A percentile compares a stretch with the other conserved stretches of the same genome.
Evolutionary conservation across 2,329 filamentous ascomycete species (phyloP).

Genomic region (Cladobotryum protrusum): DNA sequence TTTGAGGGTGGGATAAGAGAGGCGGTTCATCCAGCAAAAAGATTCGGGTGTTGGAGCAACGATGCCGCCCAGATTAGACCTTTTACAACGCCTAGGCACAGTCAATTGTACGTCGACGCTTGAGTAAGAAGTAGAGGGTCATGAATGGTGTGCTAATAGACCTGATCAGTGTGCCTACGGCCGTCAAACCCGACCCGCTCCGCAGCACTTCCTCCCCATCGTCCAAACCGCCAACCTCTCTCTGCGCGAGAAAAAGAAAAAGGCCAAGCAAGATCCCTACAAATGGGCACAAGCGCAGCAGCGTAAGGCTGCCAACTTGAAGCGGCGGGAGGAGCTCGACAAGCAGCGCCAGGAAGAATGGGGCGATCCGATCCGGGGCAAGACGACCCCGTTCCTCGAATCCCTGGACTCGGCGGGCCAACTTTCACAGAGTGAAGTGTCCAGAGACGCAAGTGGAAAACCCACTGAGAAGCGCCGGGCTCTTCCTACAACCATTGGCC

Average conservation of each 20-base stretch:
- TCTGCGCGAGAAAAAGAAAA: slow-evolving; percentile 56
- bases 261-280: slow-evolving; percentile 73
- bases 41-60: slow-evolving; percentile 18
- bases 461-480: slow-evolving; percentile 31
- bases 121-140: neutral
- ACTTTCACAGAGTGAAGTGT: slow-evolving; percentile 28
- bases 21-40: slow-evolving; percentile 3
- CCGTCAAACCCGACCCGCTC: slow-evolving; percentile 41
- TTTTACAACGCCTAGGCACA: slow-evolving; percentile 52
- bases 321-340: slow-evolving; percentile 64
- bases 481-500: slow-evolving; percentile 41
- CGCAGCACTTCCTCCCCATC: slow-evolving; percentile 50
- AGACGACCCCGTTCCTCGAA: slow-evolving; percentile 73
- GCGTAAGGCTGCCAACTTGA: slow-evolving; percentile 75
- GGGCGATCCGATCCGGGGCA: slow-evolving; percentile 75
- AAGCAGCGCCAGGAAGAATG: slow-evolving; percentile 56
- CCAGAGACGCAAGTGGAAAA: slow-evolving; percentile 37
- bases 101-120: slow-evolving; percentile 50
- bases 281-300: slow-evolving; percentile 73
- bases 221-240: slow-evolving; percentile 60
- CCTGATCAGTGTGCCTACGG: slow-evolving; percentile 51
- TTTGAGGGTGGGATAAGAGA: slow-evolving; percentile 2
- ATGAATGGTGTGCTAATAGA: slow-evolving; percentile 9
- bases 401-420: slow-evolving; percentile 66
- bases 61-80: slow-evolving; percentile 64